These are phyloP conservation scores for Bryoerythrophyllum caledonicum DNA, from an alignment of 225 moss, liverwort and hornwort species.

Conservation along the genomic window DNA sequence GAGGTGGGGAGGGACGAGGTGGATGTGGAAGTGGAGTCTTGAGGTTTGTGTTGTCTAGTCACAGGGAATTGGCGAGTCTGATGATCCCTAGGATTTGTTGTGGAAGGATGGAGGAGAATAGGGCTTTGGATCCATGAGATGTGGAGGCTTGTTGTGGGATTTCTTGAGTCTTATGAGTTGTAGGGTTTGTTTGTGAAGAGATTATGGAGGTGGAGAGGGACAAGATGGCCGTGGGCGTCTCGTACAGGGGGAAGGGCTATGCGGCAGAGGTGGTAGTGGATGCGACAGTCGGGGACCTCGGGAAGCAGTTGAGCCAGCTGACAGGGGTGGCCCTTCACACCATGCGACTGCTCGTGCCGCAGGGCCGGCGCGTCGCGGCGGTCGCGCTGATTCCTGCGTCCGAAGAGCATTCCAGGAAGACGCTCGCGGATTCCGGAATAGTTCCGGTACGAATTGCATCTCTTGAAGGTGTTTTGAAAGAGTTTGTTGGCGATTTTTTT, in stretches of 20 bases:
- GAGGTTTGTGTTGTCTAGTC: no score
- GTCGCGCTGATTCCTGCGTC: constrained; percentile 49
- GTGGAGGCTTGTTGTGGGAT: no score
- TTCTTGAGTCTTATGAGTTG: no score
- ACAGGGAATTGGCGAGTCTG: no score
- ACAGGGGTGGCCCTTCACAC: constrained; percentile 80
- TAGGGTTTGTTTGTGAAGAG: no score
- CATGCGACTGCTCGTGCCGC: constrained; percentile 74
- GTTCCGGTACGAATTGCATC: constrained; percentile 37
- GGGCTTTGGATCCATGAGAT: no score
- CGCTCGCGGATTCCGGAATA: constrained; percentile 56
- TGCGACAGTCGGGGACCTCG: constrained; percentile 66
- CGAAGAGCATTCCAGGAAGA: constrained; percentile 42
- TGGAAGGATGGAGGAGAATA: no score
- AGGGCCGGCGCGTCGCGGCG: constrained; percentile 33
- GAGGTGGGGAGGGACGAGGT: no score
- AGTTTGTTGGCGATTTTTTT: neutral
- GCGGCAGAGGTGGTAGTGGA: constrained; percentile 36
- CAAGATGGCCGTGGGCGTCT: constrained; percentile 47
- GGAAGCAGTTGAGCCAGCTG: constrained; percentile 62
- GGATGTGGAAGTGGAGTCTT: no score
- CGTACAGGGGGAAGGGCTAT: constrained; percentile 45
- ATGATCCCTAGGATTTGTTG: no score
- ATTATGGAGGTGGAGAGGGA: constrained; percentile 50
- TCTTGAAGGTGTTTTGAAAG: constrained; percentile 1